Evolutionary conservation across 192 early-diverging fungal genomes (phyloP).

Genomic region (Rhizophagus clarus): DNA sequence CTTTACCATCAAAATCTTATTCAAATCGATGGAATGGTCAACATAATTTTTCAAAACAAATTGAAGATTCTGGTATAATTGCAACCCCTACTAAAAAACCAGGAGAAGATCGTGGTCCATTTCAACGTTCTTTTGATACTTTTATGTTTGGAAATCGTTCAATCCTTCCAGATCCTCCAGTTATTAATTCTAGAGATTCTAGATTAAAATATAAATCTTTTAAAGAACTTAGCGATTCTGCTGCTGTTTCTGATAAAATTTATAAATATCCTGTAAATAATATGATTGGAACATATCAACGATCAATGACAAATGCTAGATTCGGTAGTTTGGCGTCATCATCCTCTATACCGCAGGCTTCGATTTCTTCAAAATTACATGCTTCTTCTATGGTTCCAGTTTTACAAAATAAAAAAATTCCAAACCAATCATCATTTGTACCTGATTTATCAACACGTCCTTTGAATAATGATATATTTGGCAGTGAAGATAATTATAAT

Average conservation of each 20-base stretch:
- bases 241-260: background rate
- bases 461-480: no score
- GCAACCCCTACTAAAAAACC: no score
- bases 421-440: background rate
- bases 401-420: background rate
- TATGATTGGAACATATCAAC: background rate
- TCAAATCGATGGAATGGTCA: no score
- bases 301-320: background rate
- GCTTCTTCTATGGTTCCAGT: background rate
- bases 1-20: background rate
- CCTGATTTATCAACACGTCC: no score
- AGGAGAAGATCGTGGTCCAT: no score
- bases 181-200: background rate
- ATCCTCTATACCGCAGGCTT: no score
- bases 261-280: background rate
- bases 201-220: background rate
- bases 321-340: no score
- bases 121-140: no score
- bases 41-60: no score
- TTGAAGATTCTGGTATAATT: no score
- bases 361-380: background rate
- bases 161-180: background rate
- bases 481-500: no score
- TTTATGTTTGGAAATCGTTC: background rate
- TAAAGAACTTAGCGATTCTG: background rate